Percentiles rank a stretch among this genome's conserved stretches.
These are phyloP conservation scores for Erysimum cheiri DNA, from an alignment of 441 rosid genomes.

Conservation along the genomic window DNA sequence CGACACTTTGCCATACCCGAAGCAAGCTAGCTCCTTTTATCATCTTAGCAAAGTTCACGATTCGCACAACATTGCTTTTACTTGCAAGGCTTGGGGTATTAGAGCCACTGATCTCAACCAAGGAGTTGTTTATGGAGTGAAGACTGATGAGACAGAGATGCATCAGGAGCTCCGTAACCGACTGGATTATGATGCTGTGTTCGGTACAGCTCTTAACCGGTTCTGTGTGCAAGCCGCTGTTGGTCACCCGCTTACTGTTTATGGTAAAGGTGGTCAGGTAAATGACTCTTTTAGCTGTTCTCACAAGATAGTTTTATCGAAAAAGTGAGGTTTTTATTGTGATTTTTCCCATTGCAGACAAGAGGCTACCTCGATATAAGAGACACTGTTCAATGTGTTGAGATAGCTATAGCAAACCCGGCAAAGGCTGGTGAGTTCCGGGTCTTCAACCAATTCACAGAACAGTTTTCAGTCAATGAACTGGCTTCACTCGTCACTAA, in stretches of 20 bases:
- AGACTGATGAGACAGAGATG: slow-evolving; percentile 90
- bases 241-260: slow-evolving; percentile 92
- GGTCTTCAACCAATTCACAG: slow-evolving; percentile 93
- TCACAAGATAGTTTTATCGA: not conserved
- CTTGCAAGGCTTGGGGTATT: slow-evolving; percentile 99
- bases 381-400: slow-evolving; percentile 96
- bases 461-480: slow-evolving; percentile 91
- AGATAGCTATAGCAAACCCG: slow-evolving; percentile 90
- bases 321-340: not conserved
- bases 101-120: slow-evolving; percentile 96
- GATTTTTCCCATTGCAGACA: slow-evolving; percentile 58
- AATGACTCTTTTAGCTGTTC: slow-evolving; percentile 32
- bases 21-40: slow-evolving; percentile 97
- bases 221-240: slow-evolving; percentile 97
- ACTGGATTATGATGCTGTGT: slow-evolving; percentile 91
- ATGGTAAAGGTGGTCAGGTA: slow-evolving; percentile 98
- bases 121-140: slow-evolving; percentile 93
- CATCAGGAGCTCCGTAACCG: slow-evolving; percentile 82
- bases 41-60: slow-evolving; percentile 96
- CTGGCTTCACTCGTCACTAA: slow-evolving; percentile 85
- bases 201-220: slow-evolving; percentile 91
- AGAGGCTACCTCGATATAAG: slow-evolving; percentile 98
- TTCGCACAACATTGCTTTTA: slow-evolving; percentile 91
- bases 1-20: slow-evolving; percentile 91
- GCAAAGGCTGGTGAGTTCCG: slow-evolving; percentile 85